Conservation (phyloP, 108 stramenopile species). For the Skeletonema menzelii region DNA sequence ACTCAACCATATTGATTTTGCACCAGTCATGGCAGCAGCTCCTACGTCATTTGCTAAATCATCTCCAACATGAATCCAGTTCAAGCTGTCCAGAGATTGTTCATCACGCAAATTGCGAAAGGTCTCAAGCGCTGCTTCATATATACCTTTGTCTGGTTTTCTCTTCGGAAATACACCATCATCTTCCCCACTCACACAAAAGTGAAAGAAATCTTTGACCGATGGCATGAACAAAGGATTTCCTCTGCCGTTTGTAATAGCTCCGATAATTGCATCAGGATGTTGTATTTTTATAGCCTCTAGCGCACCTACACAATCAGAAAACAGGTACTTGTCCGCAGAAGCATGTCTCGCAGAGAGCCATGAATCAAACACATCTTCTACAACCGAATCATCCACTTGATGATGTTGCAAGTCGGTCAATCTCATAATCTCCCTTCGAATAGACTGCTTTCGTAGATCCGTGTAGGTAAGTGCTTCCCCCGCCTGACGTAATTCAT, state of each 20-base stretch:
- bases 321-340: constrained; percentile 60
- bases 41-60: constrained; percentile 78
- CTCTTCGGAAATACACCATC: constrained; percentile 58
- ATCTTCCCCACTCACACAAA: constrained; percentile 76
- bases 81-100: constrained; percentile 3
- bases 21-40: constrained; percentile 37
- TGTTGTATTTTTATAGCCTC: constrained; percentile 27
- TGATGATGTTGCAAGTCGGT: neutral
- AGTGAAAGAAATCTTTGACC: constrained; percentile 59
- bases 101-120: constrained; percentile 18
- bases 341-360: constrained; percentile 56
- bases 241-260: constrained; percentile 75
- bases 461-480: constrained; percentile 56
- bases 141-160: constrained; percentile 66
- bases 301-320: constrained; percentile 36
- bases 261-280: constrained; percentile 52
- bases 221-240: constrained; percentile 65
- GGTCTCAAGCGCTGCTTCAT: constrained; percentile 47
- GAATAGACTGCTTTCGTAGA: constrained; percentile 57
- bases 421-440: constrained; percentile 17
- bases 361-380: constrained; percentile 60
- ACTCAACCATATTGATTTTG: neutral
- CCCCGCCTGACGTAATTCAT: constrained; percentile 20
- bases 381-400: constrained; percentile 22
- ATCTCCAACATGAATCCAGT: constrained; percentile 81